These are phyloP conservation scores for Termitomyces sp. DNA, from an alignment of 768 basidiomycete genomes.

Conservation along the genomic window DNA sequence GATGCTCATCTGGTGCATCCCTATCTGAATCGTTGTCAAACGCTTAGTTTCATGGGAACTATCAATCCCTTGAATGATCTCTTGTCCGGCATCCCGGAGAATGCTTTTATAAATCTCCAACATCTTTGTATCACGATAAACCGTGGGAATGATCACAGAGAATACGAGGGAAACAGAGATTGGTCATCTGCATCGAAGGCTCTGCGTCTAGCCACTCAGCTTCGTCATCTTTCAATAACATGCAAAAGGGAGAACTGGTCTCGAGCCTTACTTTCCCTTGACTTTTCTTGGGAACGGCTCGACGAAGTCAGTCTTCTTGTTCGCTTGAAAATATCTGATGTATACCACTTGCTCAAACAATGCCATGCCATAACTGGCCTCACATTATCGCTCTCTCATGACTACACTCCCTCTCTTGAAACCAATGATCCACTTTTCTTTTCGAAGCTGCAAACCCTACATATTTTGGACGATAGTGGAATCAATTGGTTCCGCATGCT, in stretches of 20 bases:
- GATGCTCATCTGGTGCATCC: background rate
- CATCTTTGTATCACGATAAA: background rate
- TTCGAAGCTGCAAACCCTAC: background rate
- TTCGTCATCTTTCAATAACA: background rate
- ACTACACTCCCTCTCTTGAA: background rate
- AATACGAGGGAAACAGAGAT: background rate
- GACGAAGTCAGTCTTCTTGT: background rate
- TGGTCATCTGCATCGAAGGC: background rate
- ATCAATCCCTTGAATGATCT: background rate
- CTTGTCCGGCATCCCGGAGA: no score
- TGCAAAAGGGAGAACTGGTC: background rate
- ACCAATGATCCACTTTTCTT: background rate
- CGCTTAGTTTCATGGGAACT: accelerated
- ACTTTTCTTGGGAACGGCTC: background rate
- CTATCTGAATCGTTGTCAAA: background rate
- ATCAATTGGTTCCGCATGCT: no score
- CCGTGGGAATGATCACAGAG: background rate
- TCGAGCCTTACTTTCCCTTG: no score
- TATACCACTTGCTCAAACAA: background rate
- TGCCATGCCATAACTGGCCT: background rate
- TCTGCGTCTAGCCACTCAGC: background rate
- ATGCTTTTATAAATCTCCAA: no score
- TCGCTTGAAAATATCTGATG: background rate
- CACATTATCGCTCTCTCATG: background rate
- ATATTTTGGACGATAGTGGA: no score